Evolutionary conservation across 2,329 filamentous ascomycete species (phyloP).

Genomic region (Cercospora brassicicola): DNA sequence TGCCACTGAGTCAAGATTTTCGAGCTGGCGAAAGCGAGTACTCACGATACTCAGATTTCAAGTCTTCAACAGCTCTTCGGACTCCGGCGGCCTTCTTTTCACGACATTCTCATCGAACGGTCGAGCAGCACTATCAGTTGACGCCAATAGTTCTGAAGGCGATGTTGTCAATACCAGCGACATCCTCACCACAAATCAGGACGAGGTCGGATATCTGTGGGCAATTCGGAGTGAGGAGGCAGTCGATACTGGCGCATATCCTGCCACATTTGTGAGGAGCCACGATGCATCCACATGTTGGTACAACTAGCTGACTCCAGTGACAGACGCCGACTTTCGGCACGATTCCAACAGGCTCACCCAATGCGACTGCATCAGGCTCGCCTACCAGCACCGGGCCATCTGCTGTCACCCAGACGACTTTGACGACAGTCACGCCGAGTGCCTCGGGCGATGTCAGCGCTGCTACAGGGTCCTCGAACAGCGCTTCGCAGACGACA

Average conservation of each 20-base stretch:
- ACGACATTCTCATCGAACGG: slow-evolving; percentile 3
- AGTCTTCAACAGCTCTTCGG: slow-evolving; percentile 6
- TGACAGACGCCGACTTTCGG: not conserved
- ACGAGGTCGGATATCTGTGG: slow-evolving; percentile 10
- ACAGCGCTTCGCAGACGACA: not conserved
- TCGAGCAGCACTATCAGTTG: slow-evolving; percentile 6
- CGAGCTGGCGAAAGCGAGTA: not conserved
- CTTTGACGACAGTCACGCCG: not conserved
- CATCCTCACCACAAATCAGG: not conserved
- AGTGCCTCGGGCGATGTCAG: not conserved
- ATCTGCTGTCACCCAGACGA: not conserved
- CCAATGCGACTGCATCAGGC: not conserved
- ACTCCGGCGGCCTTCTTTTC: slow-evolving; percentile 10
- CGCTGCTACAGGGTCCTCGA: not conserved
- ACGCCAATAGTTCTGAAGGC: slow-evolving; percentile 2
- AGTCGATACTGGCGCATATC: slow-evolving; percentile 6
- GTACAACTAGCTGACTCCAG: too few relatives aligned
- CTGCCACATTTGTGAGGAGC: slow-evolving; percentile 6
- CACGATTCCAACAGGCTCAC: not conserved
- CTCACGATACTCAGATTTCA: not conserved
- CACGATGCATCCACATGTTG: too few relatives aligned
- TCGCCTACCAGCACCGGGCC: not conserved
- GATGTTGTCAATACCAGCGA: slow-evolving; percentile 7
- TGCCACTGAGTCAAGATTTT: not conserved
- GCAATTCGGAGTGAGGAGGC: slow-evolving; percentile 10